Percentiles rank a stretch among this genome's conserved stretches.
Evolutionary conservation across 805 yeast species (phyloP).

Genomic region (Ogataea allantospora): DNA sequence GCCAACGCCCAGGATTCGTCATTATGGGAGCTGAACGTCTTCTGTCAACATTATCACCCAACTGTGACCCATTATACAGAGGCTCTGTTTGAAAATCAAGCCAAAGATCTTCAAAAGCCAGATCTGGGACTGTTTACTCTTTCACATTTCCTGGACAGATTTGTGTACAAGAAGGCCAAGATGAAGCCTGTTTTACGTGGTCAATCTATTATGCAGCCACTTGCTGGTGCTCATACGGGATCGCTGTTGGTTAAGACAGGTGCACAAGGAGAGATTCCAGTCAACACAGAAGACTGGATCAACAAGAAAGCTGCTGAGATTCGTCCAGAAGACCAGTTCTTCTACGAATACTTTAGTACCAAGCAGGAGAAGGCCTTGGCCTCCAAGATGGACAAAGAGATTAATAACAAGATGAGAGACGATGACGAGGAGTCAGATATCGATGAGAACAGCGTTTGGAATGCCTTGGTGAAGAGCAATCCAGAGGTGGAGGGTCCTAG

Average conservation of each 20-base stretch:
- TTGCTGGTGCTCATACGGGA: conserved; percentile 81
- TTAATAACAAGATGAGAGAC: conserved; percentile 43
- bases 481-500: conserved; percentile 56
- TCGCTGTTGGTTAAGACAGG: conserved; percentile 60
- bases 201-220: conserved; percentile 94
- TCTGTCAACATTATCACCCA: conserved; percentile 86
- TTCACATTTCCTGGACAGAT: conserved; percentile 89
- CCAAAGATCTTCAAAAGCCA: conserved; percentile 55
- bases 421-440: conserved; percentile 40
- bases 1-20: conserved; percentile 83
- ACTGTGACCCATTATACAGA: conserved; percentile 80
- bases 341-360: conserved; percentile 76
- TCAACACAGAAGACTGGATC: conserved; percentile 83
- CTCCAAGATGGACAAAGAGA: conserved; percentile 43
- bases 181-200: conserved; percentile 75
- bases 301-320: conserved; percentile 59
- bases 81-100: conserved; percentile 50
- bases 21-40: conserved; percentile 80
- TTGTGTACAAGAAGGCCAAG: conserved; percentile 91
- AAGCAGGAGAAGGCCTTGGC: conserved; percentile 46
- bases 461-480: conserved; percentile 56
- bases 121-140: conserved; percentile 87
- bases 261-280: conserved; percentile 55
- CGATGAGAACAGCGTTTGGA: conserved; percentile 57
- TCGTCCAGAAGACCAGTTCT: conserved; percentile 85